These are phyloP conservation scores for Haplosporangium sp. DNA, from an alignment of 371 early-diverging fungal species.

Conservation along the genomic window DNA sequence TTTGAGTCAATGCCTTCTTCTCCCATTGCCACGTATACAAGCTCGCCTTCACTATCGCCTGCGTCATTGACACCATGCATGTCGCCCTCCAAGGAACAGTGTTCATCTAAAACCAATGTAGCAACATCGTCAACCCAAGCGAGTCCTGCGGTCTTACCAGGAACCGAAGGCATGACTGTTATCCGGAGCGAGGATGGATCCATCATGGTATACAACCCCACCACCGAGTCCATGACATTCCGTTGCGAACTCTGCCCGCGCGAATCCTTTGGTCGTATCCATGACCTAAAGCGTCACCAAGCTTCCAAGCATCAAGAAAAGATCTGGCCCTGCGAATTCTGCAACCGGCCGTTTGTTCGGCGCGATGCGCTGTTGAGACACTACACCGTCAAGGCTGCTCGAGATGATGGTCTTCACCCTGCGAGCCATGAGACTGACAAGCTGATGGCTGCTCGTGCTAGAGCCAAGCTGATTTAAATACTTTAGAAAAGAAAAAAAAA, in stretches of 20 bases:
- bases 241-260: constrained; percentile 34
- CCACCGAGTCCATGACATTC: constrained; percentile 27
- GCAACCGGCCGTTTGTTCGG: constrained; percentile 22
- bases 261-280: constrained; percentile 34
- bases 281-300: constrained; percentile 33
- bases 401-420: constrained; percentile 36
- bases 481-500: constrained; percentile 2
- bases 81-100: not conserved
- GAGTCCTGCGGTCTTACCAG: not conserved
- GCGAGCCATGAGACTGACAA: constrained; percentile 14
- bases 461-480: constrained; percentile 11
- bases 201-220: constrained; percentile 32
- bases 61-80: constrained; percentile 6
- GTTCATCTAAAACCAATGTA: not conserved
- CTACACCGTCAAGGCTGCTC: constrained; percentile 28
- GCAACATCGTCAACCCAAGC: not conserved
- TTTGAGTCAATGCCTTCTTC: not conserved
- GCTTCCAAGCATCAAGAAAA: constrained; percentile 21
- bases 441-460: constrained; percentile 20
- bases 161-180: constrained; percentile 11
- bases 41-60: constrained; percentile 8
- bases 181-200: constrained; percentile 34
- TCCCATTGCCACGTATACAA: not conserved
- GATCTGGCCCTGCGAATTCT: constrained; percentile 38
- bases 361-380: constrained; percentile 45